A percentile compares a stretch with the other conserved stretches of the same genome.
Evolutionary conservation across 257 asterid species (phyloP).

Genomic region (Paraleonurus japonicus): DNA sequence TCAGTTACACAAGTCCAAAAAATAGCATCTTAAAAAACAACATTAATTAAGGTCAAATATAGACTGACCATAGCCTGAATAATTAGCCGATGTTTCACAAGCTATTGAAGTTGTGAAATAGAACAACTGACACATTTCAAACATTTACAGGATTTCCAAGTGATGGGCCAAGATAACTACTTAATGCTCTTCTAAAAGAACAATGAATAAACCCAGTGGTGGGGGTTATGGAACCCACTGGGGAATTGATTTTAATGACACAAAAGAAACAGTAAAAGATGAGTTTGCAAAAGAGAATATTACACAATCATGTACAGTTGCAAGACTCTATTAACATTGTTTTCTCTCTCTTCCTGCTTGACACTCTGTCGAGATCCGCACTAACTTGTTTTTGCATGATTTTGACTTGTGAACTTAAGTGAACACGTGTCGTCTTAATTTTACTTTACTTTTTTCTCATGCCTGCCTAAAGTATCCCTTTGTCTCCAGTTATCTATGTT

Average conservation of each 20-base stretch:
- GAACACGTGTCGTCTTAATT: background rate
- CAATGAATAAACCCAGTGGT: conserved; percentile 1
- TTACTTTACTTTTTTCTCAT: background rate
- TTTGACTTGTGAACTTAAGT: background rate
- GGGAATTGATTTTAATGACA: background rate
- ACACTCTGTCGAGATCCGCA: background rate
- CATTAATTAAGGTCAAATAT: background rate
- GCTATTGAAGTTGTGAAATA: background rate
- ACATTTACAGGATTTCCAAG: background rate
- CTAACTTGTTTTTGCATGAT: background rate
- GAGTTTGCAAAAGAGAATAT: background rate
- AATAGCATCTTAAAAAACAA: background rate
- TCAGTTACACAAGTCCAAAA: background rate
- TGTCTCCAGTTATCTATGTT: background rate
- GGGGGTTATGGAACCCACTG: background rate
- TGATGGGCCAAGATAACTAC: background rate
- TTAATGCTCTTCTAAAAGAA: background rate
- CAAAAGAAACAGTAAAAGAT: background rate
- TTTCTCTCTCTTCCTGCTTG: background rate
- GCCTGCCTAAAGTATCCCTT: background rate
- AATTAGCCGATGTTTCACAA: background rate
- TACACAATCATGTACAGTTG: background rate
- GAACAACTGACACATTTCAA: background rate
- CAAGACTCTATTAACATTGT: background rate
- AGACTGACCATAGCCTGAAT: background rate